Evolutionary conservation across 2,329 filamentous ascomycete species (phyloP).

Genomic region (Aspergillus tamarii): DNA sequence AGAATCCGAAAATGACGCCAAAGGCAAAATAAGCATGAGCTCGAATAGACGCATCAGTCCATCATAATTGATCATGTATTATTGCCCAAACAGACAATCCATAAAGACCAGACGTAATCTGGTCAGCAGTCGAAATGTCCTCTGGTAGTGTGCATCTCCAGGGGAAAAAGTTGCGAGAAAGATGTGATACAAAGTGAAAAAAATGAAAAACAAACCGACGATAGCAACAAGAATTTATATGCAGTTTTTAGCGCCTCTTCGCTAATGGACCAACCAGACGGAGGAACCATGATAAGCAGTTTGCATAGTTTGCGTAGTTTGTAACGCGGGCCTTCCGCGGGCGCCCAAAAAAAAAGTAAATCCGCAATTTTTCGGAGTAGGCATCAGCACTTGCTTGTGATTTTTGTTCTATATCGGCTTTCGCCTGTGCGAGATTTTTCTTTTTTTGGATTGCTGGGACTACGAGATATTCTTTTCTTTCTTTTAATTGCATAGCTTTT

Average conservation of each 20-base stretch:
- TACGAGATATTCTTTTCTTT: not conserved
- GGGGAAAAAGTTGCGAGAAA: not conserved
- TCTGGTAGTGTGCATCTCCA: no score
- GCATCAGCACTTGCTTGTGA: slow-evolving; percentile 1
- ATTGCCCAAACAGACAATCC: not conserved
- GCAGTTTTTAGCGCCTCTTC: slow-evolving; percentile 14
- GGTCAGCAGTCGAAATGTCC: no score
- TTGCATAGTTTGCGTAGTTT: slow-evolving; percentile 21
- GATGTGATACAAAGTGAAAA: not conserved
- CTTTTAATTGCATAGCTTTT: not conserved
- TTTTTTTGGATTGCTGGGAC: not conserved
- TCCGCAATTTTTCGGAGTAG: slow-evolving; percentile 19
- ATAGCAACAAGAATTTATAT: slow-evolving; percentile 1
- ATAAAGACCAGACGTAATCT: not conserved
- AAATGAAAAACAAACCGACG: slow-evolving; percentile 62
- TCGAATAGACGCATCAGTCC: not conserved
- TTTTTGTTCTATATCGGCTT: not conserved
- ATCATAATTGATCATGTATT: not conserved
- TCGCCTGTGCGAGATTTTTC: not conserved
- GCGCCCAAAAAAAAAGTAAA: slow-evolving; percentile 19
- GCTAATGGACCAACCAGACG: slow-evolving; percentile 25
- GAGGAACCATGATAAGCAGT: not conserved
- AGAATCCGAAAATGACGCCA: not conserved
- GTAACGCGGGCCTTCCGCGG: slow-evolving; percentile 18
- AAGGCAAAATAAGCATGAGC: not conserved